A percentile compares a stretch with the other conserved stretches of the same genome.
These are phyloP conservation scores for Candida namnaoensis DNA, from an alignment of 805 yeast species.

Conservation along the genomic window DNA sequence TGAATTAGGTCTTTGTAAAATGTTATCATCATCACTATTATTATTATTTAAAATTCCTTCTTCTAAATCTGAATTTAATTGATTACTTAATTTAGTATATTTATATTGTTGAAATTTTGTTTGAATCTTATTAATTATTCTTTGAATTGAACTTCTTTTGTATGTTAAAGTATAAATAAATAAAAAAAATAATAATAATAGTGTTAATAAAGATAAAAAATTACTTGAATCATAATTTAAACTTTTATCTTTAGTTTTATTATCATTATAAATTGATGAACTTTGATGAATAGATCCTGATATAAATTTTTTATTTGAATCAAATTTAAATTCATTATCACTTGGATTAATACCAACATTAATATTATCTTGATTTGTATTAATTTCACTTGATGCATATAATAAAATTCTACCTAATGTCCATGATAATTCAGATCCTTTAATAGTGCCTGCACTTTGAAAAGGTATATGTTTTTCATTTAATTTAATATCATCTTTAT, in stretches of 20 bases:
- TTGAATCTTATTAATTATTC: slow-evolving; percentile 7
- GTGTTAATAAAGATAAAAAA: background rate
- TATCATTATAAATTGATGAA: background rate
- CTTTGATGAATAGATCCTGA: slow-evolving; percentile 6
- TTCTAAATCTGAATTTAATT: slow-evolving; percentile 12
- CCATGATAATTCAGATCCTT: slow-evolving; percentile 91
- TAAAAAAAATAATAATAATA: background rate
- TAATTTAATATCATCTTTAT: slow-evolving; percentile 1
- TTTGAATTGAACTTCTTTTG: slow-evolving; percentile 5
- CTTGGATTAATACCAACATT: slow-evolving; percentile 17
- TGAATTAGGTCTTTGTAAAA: slow-evolving; percentile 1
- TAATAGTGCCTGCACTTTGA: slow-evolving; percentile 71
- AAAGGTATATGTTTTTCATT: slow-evolving; percentile 46
- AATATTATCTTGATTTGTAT: slow-evolving; percentile 3
- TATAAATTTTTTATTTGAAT: slow-evolving; percentile 5
- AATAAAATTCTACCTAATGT: slow-evolving; percentile 82
- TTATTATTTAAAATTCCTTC: slow-evolving; percentile 5
- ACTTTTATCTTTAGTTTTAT: background rate
- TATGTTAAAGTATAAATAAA: slow-evolving; percentile 6
- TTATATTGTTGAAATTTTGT: slow-evolving; percentile 10
- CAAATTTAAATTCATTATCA: slow-evolving; percentile 17
- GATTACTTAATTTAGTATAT: slow-evolving; percentile 11
- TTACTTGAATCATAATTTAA: background rate
- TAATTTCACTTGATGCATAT: slow-evolving; percentile 68
- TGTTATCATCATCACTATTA: slow-evolving; percentile 1